phyloP scores from a whole-genome alignment of 164 flowering plant species.

The Hamamelis virginiana region DNA sequence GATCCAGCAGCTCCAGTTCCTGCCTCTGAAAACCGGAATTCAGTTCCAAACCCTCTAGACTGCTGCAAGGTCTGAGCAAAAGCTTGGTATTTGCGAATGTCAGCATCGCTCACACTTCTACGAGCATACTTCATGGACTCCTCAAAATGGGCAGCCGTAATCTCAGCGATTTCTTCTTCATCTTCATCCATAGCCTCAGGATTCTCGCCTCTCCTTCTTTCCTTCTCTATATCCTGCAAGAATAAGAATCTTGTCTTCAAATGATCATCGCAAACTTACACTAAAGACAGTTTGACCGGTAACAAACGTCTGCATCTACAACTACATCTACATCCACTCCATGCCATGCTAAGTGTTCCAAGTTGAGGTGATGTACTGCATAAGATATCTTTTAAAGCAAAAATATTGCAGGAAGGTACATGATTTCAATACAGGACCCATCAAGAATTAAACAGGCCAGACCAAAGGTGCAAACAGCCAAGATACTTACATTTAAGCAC shows the following conservation, averaged over 20 bases:
- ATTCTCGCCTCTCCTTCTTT: conserved; percentile 23
- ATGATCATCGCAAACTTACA: background rate
- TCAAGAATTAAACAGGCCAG: no score
- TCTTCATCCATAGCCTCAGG: conserved; percentile 39
- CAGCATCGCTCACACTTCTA: conserved; percentile 39
- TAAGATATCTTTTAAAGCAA: no score
- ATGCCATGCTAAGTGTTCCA: no score
- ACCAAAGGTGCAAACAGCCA: no score
- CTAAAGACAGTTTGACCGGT: no score
- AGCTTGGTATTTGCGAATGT: conserved; percentile 36
- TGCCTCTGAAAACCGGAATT: conserved; percentile 26
- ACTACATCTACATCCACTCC: no score
- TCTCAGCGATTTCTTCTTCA: conserved; percentile 34
- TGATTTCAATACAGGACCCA: background rate
- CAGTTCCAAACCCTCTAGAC: conserved; percentile 32
- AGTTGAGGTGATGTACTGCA: no score
- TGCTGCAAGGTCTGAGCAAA: conserved; percentile 39
- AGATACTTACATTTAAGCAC: no score
- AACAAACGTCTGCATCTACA: no score
- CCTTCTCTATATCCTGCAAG: conserved; percentile 32
- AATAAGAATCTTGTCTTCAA: background rate
- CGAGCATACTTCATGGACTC: conserved; percentile 39
- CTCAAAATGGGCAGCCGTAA: conserved; percentile 33
- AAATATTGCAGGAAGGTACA: no score
- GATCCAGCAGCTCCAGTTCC: conserved; percentile 10